Base-by-base conservation (phyloP, 495 filamentous ascomycete genomes). In the Aspergillus mulundensis region DNA sequence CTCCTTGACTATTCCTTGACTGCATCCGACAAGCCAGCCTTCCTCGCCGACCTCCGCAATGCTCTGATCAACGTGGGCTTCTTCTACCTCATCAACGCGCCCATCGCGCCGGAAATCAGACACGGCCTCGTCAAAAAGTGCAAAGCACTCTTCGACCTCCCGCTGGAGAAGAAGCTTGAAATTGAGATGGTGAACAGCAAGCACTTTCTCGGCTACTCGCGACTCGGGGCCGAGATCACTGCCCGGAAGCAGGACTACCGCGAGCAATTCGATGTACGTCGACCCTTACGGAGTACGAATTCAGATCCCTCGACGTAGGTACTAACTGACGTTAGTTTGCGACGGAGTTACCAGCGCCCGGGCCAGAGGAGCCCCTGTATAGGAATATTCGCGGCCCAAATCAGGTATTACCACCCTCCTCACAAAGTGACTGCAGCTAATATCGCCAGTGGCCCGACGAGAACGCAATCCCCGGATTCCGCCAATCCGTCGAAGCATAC, bases 41-140 rank as follows among this genome's bases (percentile, higher is more conserved):
- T 96, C 67, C 76, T 97, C 0, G 71, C 79, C 0, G 70, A 85
- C 11, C 79, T 97, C 14, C 87, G 87, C 18, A 77, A 88, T 62
- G 90, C 91, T 0, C 76, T 97, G 25, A 81, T 97, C 64, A 88
- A 93, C 70, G 90, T 96, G 30, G 94, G 94, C 5, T 97, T 98
- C 66, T 76, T 97, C 53, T 98, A 98, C 63, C 81, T 98, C 49
- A 84, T 83, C 59, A 91, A 97, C 64, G 85, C 89, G 1, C 89
- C 90, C 4, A 84, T 97, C 41, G 73, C 87, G 14, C 74, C 85
- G 11, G 67, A 81, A 25, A 68, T 94, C 28, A 84, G 87, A 63
- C 62, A 82, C 24, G 69, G 80, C n/a, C 87, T 96, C 15, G 84
- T 88, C 43, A 54, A 76, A 16, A 83, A 92, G 57, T 85, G 83